phyloP scores from a whole-genome alignment of 179 eudicot species.

The Beta corolliflora region DNA sequence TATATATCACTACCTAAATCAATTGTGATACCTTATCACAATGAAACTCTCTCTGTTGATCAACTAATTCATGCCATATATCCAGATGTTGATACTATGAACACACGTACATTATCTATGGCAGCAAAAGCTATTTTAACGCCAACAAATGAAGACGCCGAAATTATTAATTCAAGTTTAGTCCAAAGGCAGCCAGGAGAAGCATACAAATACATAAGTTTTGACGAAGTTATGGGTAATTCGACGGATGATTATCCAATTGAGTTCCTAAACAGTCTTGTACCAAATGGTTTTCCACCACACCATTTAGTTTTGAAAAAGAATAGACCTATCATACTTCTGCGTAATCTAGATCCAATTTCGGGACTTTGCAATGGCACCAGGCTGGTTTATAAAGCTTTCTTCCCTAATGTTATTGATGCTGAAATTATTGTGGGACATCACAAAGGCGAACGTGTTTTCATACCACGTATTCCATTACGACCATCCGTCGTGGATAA shows the following conservation, averaged over 20 bases:
- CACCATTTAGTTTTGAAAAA: neutral
- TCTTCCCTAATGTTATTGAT: neutral
- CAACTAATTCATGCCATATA: too few relatives aligned
- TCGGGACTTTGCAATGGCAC: slow-evolving; percentile 13
- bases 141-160: neutral
- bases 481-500: too few relatives aligned
- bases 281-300: slow-evolving; percentile 8
- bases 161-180: neutral
- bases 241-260: neutral
- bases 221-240: neutral
- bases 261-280: slow-evolving; percentile 4
- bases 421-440: neutral
- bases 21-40: too few relatives aligned
- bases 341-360: neutral
- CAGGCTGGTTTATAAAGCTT: slow-evolving; percentile 1
- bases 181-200: neutral
- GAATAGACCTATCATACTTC: neutral
- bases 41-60: too few relatives aligned
- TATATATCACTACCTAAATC: too few relatives aligned
- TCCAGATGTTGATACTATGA: too few relatives aligned
- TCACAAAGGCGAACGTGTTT: neutral
- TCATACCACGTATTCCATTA: too few relatives aligned
- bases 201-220: neutral
- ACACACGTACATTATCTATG: too few relatives aligned
- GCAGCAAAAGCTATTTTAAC: neutral